Evolutionary conservation across 2,329 filamentous ascomycete species (phyloP).

Genomic region (Capronia epimyces): DNA sequence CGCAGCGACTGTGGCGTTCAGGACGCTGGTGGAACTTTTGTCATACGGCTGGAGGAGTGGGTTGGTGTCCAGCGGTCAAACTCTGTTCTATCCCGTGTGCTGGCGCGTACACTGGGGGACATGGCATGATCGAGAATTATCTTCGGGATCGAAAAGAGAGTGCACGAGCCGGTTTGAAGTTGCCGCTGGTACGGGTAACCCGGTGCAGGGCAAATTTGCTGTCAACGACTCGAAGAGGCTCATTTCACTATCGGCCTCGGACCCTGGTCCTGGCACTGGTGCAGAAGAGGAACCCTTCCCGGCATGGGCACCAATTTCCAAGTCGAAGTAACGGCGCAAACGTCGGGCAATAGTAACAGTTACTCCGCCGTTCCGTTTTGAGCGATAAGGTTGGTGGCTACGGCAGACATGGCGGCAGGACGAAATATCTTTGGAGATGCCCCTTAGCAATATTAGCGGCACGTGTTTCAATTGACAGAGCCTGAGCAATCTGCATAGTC

Average conservation of each 20-base stretch:
- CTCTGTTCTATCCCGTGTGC: neutral
- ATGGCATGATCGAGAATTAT: neutral
- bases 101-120: neutral
- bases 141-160: neutral
- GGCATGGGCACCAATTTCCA: neutral
- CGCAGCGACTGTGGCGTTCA: neutral
- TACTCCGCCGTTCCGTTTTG: neutral
- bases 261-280: neutral
- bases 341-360: neutral
- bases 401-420: neutral
- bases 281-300: neutral
- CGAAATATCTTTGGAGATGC: too few relatives aligned
- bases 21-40: neutral
- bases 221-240: neutral
- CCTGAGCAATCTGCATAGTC: neutral
- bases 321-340: neutral
- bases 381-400: neutral
- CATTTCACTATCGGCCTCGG: neutral
- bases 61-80: neutral
- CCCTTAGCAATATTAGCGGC: too few relatives aligned
- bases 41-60: neutral
- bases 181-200: neutral
- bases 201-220: neutral
- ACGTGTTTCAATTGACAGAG: too few relatives aligned
- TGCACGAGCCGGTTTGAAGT: neutral